A percentile compares a stretch with the other conserved stretches of the same genome.
phyloP scores from a whole-genome alignment of 129 eudicot species.

The Deinandra increscens region DNA sequence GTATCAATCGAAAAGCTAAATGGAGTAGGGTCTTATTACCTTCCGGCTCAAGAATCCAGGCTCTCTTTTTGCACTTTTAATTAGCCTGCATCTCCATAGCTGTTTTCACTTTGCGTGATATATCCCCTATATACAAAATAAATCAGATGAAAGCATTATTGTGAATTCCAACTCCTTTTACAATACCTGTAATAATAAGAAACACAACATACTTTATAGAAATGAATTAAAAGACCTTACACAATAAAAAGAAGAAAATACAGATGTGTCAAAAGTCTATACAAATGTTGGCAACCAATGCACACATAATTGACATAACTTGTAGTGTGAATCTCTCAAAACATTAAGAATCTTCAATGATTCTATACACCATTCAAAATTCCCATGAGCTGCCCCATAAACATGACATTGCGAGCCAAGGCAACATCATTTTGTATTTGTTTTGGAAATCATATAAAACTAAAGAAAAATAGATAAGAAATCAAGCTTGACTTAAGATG shows the following conservation, averaged over 20 bases:
- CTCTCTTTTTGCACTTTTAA: conserved; percentile 96
- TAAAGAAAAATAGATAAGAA: background rate
- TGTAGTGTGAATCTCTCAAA: background rate
- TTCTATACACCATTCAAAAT: background rate
- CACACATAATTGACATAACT: background rate
- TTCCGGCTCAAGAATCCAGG: conserved; percentile 87
- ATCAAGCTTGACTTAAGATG: background rate
- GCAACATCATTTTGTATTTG: background rate
- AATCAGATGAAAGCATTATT: background rate
- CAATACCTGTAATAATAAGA: background rate
- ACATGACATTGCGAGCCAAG: background rate
- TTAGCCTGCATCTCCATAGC: conserved; percentile 99
- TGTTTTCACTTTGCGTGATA: conserved; percentile 73
- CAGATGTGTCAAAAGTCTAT: background rate
- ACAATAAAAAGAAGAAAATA: background rate
- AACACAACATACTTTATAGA: background rate
- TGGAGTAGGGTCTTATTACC: conserved; percentile 42
- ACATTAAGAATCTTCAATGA: background rate
- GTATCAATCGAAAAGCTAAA: too few relatives aligned
- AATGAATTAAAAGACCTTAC: too few relatives aligned
- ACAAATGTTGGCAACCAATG: background rate
- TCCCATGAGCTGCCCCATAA: background rate
- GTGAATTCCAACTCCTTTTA: conserved; percentile 1
- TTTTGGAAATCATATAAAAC: background rate
- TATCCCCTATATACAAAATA: conserved; percentile 62